A percentile compares a stretch with the other conserved stretches of the same genome.
These are phyloP conservation scores for Selenicereus undatus DNA, from an alignment of 148 eudicot species.

Conservation along the genomic window DNA sequence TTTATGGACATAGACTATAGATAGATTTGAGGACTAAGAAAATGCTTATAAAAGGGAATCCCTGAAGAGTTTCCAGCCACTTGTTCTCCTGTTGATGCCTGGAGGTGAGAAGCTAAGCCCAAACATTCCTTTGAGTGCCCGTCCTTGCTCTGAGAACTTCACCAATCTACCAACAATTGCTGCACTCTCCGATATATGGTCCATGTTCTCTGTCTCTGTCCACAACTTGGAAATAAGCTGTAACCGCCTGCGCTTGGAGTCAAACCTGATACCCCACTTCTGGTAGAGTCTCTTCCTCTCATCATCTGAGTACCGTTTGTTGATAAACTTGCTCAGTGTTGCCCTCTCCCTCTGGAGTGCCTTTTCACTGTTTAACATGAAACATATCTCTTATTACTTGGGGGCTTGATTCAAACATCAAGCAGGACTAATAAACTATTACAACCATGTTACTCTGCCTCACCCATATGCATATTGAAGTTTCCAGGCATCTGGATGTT, in stretches of 20 bases:
- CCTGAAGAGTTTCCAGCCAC: slow-evolving; percentile 53
- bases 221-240: slow-evolving; percentile 65
- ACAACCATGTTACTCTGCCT: too few species aligned
- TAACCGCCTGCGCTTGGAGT: slow-evolving; percentile 59
- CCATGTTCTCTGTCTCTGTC: slow-evolving; percentile 48
- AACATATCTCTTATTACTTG: not conserved
- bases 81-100: slow-evolving; percentile 43
- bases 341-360: slow-evolving; percentile 65
- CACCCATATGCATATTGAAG: too few species aligned
- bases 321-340: slow-evolving; percentile 59
- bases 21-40: slow-evolving; percentile 6
- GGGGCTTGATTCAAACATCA: too few species aligned
- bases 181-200: slow-evolving; percentile 55
- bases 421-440: too few species aligned
- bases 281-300: slow-evolving; percentile 64
- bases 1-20: not conserved
- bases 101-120: slow-evolving; percentile 83
- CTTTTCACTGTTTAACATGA: slow-evolving; percentile 51
- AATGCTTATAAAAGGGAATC: slow-evolving; percentile 37
- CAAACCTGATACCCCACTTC: slow-evolving; percentile 54
- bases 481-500: not conserved
- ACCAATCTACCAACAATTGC: slow-evolving; percentile 63
- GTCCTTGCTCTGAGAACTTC: slow-evolving; percentile 64
- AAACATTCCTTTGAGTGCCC: slow-evolving; percentile 71
- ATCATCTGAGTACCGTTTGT: slow-evolving; percentile 51